Percentiles rank a stretch among this genome's conserved stretches.
These are phyloP conservation scores for Salix koriyanagi DNA, from an alignment of 345 rosid genomes.

Conservation along the genomic window DNA sequence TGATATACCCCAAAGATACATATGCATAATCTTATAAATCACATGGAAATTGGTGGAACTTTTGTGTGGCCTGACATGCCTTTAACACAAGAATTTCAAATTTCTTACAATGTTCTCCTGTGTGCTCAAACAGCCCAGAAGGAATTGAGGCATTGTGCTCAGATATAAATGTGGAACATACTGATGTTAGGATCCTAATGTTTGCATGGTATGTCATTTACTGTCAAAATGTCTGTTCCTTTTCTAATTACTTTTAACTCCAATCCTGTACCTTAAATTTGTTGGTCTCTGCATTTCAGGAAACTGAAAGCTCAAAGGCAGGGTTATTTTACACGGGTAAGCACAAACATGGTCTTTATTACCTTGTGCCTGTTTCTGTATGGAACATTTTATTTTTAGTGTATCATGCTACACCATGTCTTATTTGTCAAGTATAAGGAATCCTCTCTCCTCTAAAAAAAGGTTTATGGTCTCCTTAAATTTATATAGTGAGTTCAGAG, in stretches of 20 bases:
- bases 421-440: neutral
- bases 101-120: neutral
- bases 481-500: too few relatives aligned
- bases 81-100: neutral
- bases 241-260: neutral
- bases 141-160: constrained; percentile 49
- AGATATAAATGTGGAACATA: constrained; percentile 40
- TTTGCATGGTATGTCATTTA: constrained; percentile 42
- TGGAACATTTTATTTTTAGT: neutral
- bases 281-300: constrained; percentile 27
- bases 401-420: neutral
- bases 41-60: too few relatives aligned
- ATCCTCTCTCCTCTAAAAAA: too few relatives aligned
- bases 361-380: neutral
- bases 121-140: constrained; percentile 46
- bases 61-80: neutral
- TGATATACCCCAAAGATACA: neutral
- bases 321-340: constrained; percentile 48
- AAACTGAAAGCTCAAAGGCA: constrained; percentile 49
- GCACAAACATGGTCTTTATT: neutral
- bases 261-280: neutral
- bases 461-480: too few relatives aligned
- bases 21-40: too few relatives aligned
- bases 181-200: constrained; percentile 51
- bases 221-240: neutral